Evolutionary conservation across 2,329 filamentous ascomycete genomes (phyloP).

Genomic region (Diaporthe velutina): DNA sequence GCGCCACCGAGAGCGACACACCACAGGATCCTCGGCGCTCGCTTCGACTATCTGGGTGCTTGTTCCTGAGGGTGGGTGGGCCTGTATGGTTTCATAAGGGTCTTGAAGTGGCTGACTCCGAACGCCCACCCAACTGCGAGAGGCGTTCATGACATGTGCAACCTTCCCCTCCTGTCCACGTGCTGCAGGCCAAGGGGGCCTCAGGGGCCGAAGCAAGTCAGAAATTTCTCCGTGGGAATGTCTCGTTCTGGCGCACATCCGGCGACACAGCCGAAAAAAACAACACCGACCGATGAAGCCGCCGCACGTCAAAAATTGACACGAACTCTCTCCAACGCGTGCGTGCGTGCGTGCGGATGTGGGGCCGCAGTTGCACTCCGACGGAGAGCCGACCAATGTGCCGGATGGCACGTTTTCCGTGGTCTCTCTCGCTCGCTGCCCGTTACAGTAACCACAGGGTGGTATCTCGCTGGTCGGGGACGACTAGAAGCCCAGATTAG

Average conservation of each 20-base stretch:
- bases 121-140: neutral
- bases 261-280: neutral
- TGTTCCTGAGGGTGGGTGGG: slow-evolving; percentile 14
- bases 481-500: neutral
- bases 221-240: neutral
- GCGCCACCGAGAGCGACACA: slow-evolving; percentile 25
- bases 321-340: neutral
- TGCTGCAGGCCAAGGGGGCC: neutral
- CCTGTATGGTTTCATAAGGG: slow-evolving; percentile 3
- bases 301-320: neutral
- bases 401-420: slow-evolving; percentile 16
- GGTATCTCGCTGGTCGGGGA: neutral
- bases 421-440: neutral
- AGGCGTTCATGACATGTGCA: slow-evolving; percentile 17
- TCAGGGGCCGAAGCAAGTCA: neutral
- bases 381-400: neutral
- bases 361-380: neutral
- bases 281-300: neutral
- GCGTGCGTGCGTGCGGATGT: neutral
- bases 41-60: slow-evolving; percentile 4
- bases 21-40: neutral
- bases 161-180: neutral
- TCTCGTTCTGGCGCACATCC: neutral
- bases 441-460: slow-evolving; percentile 10
- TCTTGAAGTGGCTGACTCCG: slow-evolving; percentile 9